Evolutionary conservation across 257 asterid species (phyloP).

Genomic region (Coffea canephora): DNA sequence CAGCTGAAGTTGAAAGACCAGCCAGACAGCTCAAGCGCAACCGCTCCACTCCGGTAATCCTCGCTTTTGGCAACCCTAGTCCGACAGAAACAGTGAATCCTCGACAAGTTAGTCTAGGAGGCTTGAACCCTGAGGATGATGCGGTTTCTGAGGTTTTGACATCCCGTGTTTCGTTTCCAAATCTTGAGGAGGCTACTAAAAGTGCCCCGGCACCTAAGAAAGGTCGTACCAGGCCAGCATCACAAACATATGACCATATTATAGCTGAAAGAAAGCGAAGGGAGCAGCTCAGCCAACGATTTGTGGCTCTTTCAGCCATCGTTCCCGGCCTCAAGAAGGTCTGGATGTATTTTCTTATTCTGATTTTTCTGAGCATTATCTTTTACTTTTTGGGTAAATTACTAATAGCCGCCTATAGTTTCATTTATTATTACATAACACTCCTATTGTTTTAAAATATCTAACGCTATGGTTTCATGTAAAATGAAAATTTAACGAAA

Average conservation of each 20-base stretch:
- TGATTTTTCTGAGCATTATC: too few species aligned
- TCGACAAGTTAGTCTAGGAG: not conserved
- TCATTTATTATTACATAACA: too few species aligned
- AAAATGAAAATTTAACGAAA: too few species aligned
- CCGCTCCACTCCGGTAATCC: slow-evolving; percentile 6
- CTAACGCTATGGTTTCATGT: too few species aligned
- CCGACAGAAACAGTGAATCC: not conserved
- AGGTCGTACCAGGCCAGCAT: slow-evolving; percentile 35
- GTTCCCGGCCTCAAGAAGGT: slow-evolving; percentile 59
- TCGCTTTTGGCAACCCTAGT: slow-evolving; percentile 18
- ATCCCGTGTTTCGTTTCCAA: not conserved
- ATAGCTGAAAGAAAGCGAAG: slow-evolving; percentile 50
- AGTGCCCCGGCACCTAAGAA: slow-evolving; percentile 2
- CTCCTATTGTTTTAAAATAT: too few species aligned
- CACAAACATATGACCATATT: slow-evolving; percentile 46
- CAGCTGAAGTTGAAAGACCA: not conserved
- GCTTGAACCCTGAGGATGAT: slow-evolving; percentile 8
- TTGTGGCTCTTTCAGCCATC: slow-evolving; percentile 38
- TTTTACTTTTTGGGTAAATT: too few species aligned
- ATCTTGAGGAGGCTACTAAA: slow-evolving; percentile 6
- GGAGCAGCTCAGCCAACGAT: slow-evolving; percentile 41
- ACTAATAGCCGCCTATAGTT: too few species aligned
- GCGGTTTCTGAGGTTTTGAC: slow-evolving; percentile 12
- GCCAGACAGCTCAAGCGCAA: not conserved
- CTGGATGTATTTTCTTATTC: too few species aligned